Conservation (phyloP, 345 rosid genomes). For the Trapa incisa region DNA sequence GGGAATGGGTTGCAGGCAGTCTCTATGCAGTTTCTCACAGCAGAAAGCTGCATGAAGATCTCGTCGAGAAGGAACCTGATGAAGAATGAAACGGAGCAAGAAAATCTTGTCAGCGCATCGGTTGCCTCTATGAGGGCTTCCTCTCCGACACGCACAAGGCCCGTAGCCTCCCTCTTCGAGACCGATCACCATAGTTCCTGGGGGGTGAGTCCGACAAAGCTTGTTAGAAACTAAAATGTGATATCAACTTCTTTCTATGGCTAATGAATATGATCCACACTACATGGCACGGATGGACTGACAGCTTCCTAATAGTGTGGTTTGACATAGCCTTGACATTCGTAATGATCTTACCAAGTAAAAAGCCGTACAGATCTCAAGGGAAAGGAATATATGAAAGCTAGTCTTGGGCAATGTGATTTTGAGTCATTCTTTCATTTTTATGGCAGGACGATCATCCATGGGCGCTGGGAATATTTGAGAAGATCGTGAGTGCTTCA, state of each 20-base stretch:
- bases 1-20: constrained; percentile 26
- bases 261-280: too few species aligned
- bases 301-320: neutral
- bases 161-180: constrained; percentile 5
- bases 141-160: constrained; percentile 61
- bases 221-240: neutral
- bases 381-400: too few species aligned
- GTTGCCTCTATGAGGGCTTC: constrained; percentile 82
- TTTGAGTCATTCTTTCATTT: neutral
- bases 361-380: too few species aligned
- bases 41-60: neutral
- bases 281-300: neutral
- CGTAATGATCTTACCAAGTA: too few species aligned
- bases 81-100: constrained; percentile 35
- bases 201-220: constrained; percentile 38
- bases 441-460: constrained; percentile 60
- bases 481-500: constrained; percentile 43
- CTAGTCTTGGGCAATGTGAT: neutral
- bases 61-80: constrained; percentile 24
- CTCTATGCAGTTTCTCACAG: constrained; percentile 9
- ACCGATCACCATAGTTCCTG: constrained; percentile 33
- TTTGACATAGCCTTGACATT: neutral
- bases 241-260: neutral
- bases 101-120: constrained; percentile 36
- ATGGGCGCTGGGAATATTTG: constrained; percentile 68